Percentiles rank a stretch among this genome's conserved stretches.
phyloP scores from a whole-genome alignment of 2,329 filamentous ascomycete species.

The Parastagonospora avenae region DNA sequence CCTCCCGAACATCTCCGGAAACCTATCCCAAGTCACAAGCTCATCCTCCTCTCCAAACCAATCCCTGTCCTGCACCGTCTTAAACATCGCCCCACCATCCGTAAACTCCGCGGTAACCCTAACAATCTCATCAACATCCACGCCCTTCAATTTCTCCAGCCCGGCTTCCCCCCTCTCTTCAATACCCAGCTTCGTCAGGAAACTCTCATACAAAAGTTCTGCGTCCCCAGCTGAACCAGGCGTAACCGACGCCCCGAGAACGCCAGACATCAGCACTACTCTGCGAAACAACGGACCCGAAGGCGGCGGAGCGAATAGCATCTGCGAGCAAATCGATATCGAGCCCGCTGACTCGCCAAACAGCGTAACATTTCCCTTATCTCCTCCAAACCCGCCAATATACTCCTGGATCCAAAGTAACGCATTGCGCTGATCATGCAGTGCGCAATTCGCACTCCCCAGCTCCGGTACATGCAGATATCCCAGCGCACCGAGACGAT shows the following conservation, averaged over 20 bases:
- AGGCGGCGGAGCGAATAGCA: conserved; percentile 17
- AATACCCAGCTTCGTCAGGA: conserved; percentile 29
- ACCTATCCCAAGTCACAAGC: conserved; percentile 25
- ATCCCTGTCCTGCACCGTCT: neutral
- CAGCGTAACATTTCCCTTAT: conserved; percentile 36
- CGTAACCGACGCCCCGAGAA: conserved; percentile 17
- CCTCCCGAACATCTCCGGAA: conserved; percentile 15
- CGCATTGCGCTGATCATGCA: conserved; percentile 41
- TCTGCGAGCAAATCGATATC: conserved; percentile 29
- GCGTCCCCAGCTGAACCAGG: conserved; percentile 13
- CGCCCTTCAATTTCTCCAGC: neutral
- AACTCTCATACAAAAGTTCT: conserved; percentile 8
- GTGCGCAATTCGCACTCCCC: conserved; percentile 30
- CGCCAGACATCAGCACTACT: conserved; percentile 27
- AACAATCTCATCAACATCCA: neutral
- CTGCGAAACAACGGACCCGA: conserved; percentile 22
- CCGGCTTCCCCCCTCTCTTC: conserved; percentile 1
- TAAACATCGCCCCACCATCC: neutral
- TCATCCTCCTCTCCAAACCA: neutral
- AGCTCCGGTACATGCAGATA: conserved; percentile 50
- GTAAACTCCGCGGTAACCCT: neutral
- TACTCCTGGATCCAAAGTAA: conserved; percentile 45
- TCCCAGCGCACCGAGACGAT: conserved; percentile 33
- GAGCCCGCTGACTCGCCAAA: conserved; percentile 55
- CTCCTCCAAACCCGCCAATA: conserved; percentile 43